Base-by-base conservation (phyloP, 805 yeast species). In the Wickerhamomyces queroliae region DNA sequence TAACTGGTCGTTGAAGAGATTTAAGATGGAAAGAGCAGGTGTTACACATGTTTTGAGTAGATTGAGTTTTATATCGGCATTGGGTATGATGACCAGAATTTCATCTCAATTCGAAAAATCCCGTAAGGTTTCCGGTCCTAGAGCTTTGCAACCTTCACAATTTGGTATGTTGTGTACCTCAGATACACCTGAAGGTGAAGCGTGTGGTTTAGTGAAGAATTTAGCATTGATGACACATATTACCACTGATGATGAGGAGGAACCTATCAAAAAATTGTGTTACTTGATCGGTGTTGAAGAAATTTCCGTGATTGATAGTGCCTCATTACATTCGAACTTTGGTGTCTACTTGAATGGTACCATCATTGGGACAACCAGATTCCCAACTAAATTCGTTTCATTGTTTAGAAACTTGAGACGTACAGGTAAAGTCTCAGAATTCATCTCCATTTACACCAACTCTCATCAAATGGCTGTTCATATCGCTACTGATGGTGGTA, bases 121-220 rank as follows among this genome's bases (percentile, higher is more conserved):
- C 2, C 76, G 99, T 66, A 93, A 93, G 62, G 99, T 93, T 31
- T 86, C 96, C 1, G 99, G 99, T 33, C 99, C 99, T 37, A 84
- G 99, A 74, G 97, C 99, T 13, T 72, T 93, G 49, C 99, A 93
- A 63, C 99, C 99, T 10, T 93, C 99, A 2, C 99, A 93, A 67
- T 93, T 93, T 62, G 99, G 99, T 59, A 93, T 93, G 98, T 72
- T 93, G 44, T 93, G 99, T 71, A 88, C 98, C 7, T 86, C 98
- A 0, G 99, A 93, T 74, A 93, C 99, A 0, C 99, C 99, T 1
- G 99, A 93, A 74, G 99, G 99, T 73, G 99, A 93, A 65, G 99
- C 99, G 1, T 93, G 99, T 78, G 99, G 99, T 57, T 74, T 93
- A 62, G 99, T 93, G 27, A 93, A 93, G 66, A 93, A 93, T 59